These are phyloP conservation scores for Pestalotiopsis sp. DNA, from an alignment of 2,329 filamentous ascomycete genomes.

Conservation along the genomic window DNA sequence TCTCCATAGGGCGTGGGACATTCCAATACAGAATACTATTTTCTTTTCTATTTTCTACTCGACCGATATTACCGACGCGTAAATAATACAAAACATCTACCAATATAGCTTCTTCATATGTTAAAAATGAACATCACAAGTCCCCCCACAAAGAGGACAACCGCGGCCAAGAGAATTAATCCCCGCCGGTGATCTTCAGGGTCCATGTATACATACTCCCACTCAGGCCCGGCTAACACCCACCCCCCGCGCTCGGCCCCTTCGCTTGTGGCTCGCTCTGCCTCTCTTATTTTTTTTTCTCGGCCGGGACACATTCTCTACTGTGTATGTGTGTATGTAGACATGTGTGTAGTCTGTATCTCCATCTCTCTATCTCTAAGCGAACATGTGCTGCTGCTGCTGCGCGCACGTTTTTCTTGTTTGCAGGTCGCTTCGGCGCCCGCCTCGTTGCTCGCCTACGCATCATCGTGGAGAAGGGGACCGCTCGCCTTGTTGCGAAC, in stretches of 20 bases:
- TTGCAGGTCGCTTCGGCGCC: background rate
- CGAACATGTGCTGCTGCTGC: background rate
- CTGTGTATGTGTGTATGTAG: too few relatives aligned
- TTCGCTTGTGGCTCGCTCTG: background rate
- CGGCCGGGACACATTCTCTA: background rate
- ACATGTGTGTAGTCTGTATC: background rate
- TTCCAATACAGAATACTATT: background rate
- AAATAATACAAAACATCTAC: background rate
- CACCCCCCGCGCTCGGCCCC: background rate
- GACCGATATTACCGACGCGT: background rate
- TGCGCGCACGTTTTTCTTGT: background rate
- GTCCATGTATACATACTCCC: background rate
- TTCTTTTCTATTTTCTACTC: background rate
- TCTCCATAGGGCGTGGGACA: background rate
- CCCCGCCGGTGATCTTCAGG: background rate
- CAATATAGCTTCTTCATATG: background rate
- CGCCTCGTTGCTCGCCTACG: background rate
- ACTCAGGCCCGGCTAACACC: background rate
- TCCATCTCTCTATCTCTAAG: background rate
- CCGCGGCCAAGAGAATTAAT: background rate
- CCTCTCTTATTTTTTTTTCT: background rate
- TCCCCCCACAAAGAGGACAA: background rate
- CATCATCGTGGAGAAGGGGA: background rate
- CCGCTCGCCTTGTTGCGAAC: background rate
- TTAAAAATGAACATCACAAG: background rate